Conservation (phyloP, 2,329 filamentous ascomycete species). For the Diaporthe sp. region DNA sequence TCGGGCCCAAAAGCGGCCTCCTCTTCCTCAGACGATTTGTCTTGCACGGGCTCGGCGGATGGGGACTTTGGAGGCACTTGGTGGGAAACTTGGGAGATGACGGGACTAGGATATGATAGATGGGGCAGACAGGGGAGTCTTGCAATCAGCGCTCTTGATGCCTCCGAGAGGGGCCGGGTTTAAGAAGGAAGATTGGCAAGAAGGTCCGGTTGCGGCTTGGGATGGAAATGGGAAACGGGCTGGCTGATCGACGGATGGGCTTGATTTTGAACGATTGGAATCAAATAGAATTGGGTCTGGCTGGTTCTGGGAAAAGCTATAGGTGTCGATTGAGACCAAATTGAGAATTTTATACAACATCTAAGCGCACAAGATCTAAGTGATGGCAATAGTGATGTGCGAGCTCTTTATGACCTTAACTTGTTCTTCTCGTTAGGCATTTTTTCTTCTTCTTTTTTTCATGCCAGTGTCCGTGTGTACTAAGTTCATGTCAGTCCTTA, state of each 20-base stretch:
- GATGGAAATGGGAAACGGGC: background rate
- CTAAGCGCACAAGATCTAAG: accelerated
- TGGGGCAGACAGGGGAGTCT: too few species aligned
- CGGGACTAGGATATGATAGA: too few species aligned
- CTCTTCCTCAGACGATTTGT: background rate
- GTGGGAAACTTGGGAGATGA: too few species aligned
- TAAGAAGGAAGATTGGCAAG: background rate
- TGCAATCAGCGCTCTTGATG: too few species aligned
- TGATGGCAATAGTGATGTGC: background rate
- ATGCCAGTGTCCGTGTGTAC: background rate
- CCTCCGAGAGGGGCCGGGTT: too few species aligned
- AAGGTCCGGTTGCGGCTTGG: background rate
- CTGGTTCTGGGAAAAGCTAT: background rate
- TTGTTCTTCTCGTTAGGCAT: background rate
- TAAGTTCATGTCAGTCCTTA: background rate
- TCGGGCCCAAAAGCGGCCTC: background rate
- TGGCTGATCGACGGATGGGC: background rate
- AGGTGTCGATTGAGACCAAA: background rate
- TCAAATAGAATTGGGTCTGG: background rate
- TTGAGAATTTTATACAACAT: background rate
- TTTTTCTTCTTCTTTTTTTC: background rate
- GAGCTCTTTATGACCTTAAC: background rate
- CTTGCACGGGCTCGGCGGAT: background rate
- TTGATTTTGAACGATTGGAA: background rate
- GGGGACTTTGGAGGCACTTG: background rate